Base-by-base conservation (phyloP, 495 filamentous ascomycete genomes). In the Rusavskia elegans region DNA sequence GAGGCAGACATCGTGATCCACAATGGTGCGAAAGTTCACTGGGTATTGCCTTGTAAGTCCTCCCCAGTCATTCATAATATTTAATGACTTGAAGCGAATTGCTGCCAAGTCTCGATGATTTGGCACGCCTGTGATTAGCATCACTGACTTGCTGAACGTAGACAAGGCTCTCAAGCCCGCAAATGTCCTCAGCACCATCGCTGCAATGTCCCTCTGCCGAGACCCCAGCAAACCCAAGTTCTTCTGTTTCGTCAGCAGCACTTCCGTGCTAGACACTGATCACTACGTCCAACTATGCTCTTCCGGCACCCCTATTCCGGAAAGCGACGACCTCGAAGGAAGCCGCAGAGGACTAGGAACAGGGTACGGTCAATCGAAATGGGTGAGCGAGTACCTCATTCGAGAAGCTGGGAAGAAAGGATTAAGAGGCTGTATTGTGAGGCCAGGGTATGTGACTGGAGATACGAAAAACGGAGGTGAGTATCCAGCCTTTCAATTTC, bases 351-450 rank as follows among this genome's bases (percentile, higher is more conserved):
- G 81, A 27, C 74, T 89, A 0, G 71, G 80, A 60, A 94, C 85
- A 0, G 92, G 90, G 7, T 98, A 98, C 60, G 92, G 89, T 8
- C 89, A 96, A 66, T 79, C 75, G 46, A 98, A 98, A 70, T 88
- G 84, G 83, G 81, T 79, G 21, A 69, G 77, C 8, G 89, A 96
- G 64, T 83, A 87, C 58, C 71, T 98, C 14, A 77, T 89, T 45
- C 73, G 83, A 17, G 86, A 84, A 61, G 90, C 90, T 29, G 87
- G 89, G 19, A 71, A 66, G 48, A 69, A 87, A 52, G 92, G 92
- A 29, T 72, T 98, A 11, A 69, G 66, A 14, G 88, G 87, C 23
- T 77, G 77, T 1, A 77, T 96, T 39, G 68, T 98, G 39, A 78
- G 92, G 3, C 85, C 92, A 13, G 90, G 90, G 35, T 98, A 96